These are phyloP conservation scores for Aspergillus leporis DNA, from an alignment of 495 filamentous ascomycete species.

Conservation along the genomic window DNA sequence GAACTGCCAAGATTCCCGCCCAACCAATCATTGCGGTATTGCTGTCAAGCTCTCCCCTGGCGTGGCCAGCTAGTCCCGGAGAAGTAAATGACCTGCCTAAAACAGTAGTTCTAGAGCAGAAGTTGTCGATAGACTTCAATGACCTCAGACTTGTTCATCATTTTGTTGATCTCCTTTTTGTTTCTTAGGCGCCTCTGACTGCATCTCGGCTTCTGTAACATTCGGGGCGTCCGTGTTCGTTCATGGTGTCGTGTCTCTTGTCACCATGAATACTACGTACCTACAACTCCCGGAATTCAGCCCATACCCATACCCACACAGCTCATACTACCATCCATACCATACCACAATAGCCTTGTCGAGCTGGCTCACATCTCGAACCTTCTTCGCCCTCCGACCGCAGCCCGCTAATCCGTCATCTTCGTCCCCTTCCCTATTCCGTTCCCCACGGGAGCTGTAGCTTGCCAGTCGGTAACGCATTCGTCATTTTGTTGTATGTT, in stretches of 20 bases:
- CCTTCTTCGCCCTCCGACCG: constrained; percentile 6
- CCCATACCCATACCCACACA: neutral
- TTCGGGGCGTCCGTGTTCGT: constrained; percentile 20
- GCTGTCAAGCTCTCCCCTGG: neutral
- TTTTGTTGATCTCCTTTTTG: neutral
- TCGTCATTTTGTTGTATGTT: constrained; percentile 25
- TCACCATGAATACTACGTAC: neutral
- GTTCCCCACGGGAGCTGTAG: constrained; percentile 10
- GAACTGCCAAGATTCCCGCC: neutral
- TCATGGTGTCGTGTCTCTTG: constrained; percentile 7
- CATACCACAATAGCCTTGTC: constrained; percentile 16
- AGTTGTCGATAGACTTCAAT: neutral
- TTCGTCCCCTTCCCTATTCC: constrained; percentile 15
- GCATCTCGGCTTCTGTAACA: constrained; percentile 8
- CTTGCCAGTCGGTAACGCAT: constrained; percentile 21
- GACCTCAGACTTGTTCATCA: neutral
- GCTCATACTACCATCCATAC: constrained; percentile 15
- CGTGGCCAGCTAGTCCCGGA: neutral
- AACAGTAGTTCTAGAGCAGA: neutral
- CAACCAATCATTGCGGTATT: neutral
- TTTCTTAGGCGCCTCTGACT: constrained; percentile 14
- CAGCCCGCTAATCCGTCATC: constrained; percentile 21
- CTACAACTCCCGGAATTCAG: neutral
- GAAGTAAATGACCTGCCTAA: neutral
- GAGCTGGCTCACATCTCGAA: constrained; percentile 10